These are phyloP conservation scores for Talaromyces pinophilus DNA, from an alignment of 2,329 filamentous ascomycete species.

Conservation along the genomic window DNA sequence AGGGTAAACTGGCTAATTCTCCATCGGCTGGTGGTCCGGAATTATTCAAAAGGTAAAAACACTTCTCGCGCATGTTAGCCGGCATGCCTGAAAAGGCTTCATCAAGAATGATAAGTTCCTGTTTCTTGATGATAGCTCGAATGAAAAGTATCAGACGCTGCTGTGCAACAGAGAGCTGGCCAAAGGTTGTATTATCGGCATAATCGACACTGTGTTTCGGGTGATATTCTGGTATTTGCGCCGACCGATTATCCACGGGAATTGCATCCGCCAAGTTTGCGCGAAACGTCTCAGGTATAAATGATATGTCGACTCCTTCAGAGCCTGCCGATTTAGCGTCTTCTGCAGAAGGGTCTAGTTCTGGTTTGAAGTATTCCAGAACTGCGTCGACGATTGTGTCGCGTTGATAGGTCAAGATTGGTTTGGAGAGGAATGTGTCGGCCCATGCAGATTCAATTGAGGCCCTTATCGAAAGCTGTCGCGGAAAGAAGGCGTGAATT, in stretches of 20 bases:
- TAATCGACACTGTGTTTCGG: constrained; percentile 50
- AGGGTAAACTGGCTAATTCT: neutral
- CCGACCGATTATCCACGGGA: neutral
- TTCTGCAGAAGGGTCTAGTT: constrained; percentile 62
- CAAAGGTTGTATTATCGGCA: constrained; percentile 77
- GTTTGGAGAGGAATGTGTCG: constrained; percentile 75
- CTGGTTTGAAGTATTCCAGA: constrained; percentile 74
- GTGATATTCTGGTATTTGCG: constrained; percentile 24
- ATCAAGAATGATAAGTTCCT: constrained; percentile 80
- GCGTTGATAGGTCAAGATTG: constrained; percentile 62
- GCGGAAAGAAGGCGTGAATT: constrained; percentile 89
- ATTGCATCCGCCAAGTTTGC: neutral
- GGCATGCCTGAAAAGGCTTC: constrained; percentile 89
- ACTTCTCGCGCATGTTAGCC: constrained; percentile 78
- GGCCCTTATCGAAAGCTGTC: constrained; percentile 69
- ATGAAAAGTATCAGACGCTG: constrained; percentile 86
- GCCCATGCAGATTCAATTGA: constrained; percentile 86
- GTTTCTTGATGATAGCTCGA: constrained; percentile 74
- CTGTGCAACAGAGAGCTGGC: constrained; percentile 51
- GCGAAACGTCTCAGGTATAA: constrained; percentile 13
- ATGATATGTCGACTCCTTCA: constrained; percentile 20
- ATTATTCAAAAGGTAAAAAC: constrained; percentile 72
- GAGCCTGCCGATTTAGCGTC: constrained; percentile 11
- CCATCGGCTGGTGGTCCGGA: constrained; percentile 32
- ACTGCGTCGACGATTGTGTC: constrained; percentile 65